Evolutionary conservation across 2,329 filamentous ascomycete species (phyloP), one percentile per base, ranked within the genome.

Genomic region (Ophiostoma triangulosporum): DNA sequence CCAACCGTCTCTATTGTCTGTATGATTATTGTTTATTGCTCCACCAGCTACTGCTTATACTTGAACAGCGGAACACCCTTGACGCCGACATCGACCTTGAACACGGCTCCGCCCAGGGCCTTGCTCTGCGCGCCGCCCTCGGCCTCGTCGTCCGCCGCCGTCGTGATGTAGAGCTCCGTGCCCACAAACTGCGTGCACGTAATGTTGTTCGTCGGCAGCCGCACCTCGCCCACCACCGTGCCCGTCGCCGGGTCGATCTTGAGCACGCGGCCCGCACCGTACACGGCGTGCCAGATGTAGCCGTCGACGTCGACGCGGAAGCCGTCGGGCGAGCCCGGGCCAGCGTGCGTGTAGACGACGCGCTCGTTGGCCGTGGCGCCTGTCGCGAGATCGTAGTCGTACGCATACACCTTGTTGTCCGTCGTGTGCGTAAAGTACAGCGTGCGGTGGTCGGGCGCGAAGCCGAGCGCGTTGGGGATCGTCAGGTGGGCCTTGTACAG

Each of bases 201-300:
- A 58, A 88, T 78, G 67, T 88, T 86, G 57, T 76, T 75, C 12
- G 89, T 94, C 4, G 89, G 88, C 59, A 94, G 70, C 53, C 71
- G 74, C 58, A 96, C 74, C 69, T 88, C 78, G 6, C 86, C 88
- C 5, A 90, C 73, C 29, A 95, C 68, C 62, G 81, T 71, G 3
- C 88, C 88, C 50, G 76, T 67, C 8, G 26, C 22, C 4, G 81
- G 78, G 48, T 77, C 80, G 62, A 95, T 83, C 65, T 85, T 80
- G 59, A 95, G 70, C 24, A 95, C 86, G 56, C 80, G 78, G 56
- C 78, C 73, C 57, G 84, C 86, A 52, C 88, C 88, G 64, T 88
- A 93, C n/a, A 93, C 74, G 7, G 88, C 86, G 57, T 86, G 83
- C 90, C 91, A 96, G 62, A 95, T 75, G 69, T 85, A 84, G n/a